Evolutionary conservation across 1,139 yeast species (phyloP).

Genomic region (Saccharomyces hybrid): DNA sequence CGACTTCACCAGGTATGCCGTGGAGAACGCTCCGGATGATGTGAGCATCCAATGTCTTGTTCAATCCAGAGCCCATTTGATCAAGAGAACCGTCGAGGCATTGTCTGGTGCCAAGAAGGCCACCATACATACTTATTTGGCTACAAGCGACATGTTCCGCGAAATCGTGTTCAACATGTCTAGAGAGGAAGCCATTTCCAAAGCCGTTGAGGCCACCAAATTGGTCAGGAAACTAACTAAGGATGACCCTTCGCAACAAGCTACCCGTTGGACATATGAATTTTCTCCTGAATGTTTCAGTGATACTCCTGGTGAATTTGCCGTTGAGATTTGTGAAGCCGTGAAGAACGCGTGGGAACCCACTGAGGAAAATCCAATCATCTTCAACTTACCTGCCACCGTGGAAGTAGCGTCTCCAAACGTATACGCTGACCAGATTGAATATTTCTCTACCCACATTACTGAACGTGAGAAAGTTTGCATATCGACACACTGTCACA

Average conservation of each 20-base stretch:
- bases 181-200: slow-evolving; percentile 65
- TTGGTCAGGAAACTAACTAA: slow-evolving; percentile 78
- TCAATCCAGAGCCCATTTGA: slow-evolving; percentile 86
- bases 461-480: slow-evolving; percentile 79
- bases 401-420: slow-evolving; percentile 94
- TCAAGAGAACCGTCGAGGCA: slow-evolving; percentile 82
- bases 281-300: slow-evolving; percentile 94
- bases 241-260: slow-evolving; percentile 68
- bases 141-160: slow-evolving; percentile 86
- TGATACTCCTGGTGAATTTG: slow-evolving; percentile 80
- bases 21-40: slow-evolving; percentile 87
- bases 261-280: slow-evolving; percentile 82
- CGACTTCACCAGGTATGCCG: slow-evolving; percentile 90
- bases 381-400: slow-evolving; percentile 97
- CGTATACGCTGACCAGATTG: slow-evolving; percentile 93
- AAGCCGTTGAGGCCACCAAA: slow-evolving; percentile 81
- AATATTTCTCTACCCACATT: slow-evolving; percentile 73
- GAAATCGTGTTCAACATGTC: slow-evolving; percentile 86
- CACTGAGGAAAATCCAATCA: slow-evolving; percentile 70
- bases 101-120: slow-evolving; percentile 86
- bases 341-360: slow-evolving; percentile 94
- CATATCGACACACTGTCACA: slow-evolving; percentile 90
- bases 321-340: slow-evolving; percentile 86
- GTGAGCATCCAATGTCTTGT: slow-evolving; percentile 87
- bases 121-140: slow-evolving; percentile 83